phyloP scores from a whole-genome alignment of 345 rosid species.

The Sonneratia caseolaris region DNA sequence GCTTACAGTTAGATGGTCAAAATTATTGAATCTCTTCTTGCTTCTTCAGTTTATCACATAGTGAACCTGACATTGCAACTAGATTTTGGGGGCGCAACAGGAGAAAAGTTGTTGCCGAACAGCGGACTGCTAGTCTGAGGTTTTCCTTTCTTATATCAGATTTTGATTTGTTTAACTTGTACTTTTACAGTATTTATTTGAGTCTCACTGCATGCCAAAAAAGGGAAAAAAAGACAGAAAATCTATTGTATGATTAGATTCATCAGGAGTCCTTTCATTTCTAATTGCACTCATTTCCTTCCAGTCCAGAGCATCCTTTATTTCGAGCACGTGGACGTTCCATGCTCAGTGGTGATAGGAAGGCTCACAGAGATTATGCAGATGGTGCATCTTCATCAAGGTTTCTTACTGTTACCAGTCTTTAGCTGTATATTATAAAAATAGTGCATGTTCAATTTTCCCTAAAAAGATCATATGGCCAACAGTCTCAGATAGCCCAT shows the following conservation, averaged over 20 bases:
- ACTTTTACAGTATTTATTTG: background rate
- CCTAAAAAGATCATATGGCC: background rate
- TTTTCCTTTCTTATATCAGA: slow-evolving; percentile 25
- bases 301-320: slow-evolving; percentile 94
- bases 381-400: slow-evolving; percentile 63
- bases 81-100: slow-evolving; percentile 83
- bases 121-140: slow-evolving; percentile 94
- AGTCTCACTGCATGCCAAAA: background rate
- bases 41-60: slow-evolving; percentile 64
- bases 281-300: slow-evolving; percentile 4
- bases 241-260: background rate
- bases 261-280: background rate
- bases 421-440: too few species aligned
- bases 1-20: slow-evolving; percentile 2
- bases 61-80: slow-evolving; percentile 86
- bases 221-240: background rate
- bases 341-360: slow-evolving; percentile 73
- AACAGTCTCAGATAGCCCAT: background rate
- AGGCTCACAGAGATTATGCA: slow-evolving; percentile 43
- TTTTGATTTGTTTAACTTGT: background rate
- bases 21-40: slow-evolving; percentile 5
- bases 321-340: slow-evolving; percentile 62
- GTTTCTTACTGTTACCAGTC: slow-evolving; percentile 19
- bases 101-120: slow-evolving; percentile 89
- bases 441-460: too few species aligned